Evolutionary conservation across 2,329 filamentous ascomycete species (phyloP), one percentile per base, ranked within the genome.

Genomic region (Clarireedia hainanense): DNA sequence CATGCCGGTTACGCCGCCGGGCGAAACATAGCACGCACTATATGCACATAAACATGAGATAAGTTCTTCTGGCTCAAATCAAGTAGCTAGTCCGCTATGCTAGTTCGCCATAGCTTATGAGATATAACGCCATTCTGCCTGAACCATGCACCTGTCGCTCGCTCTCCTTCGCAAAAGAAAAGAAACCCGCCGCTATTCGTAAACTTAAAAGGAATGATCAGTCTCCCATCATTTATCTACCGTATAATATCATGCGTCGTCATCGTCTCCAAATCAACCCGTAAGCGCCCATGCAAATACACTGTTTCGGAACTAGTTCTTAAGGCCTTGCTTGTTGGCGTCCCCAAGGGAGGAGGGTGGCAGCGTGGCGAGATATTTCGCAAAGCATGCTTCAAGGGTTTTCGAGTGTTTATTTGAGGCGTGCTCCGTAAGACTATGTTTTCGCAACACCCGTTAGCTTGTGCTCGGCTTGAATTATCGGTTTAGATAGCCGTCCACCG

Each of bases 401-500:
- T 89, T 89, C 75, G 74, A 84, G 75, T 91, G 88, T 77, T 89
- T 90, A 74, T 89, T 89, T 61, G 73, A 69, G 60, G 87, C 85
- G 71, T 91, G 88, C 67, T 86, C 81, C 57, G 77, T 80, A 60
- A 90, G 80, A 60, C 80, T 84, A 61, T 43, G 34, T 5, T 23
- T 48, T 24, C 15, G 2, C 39, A 49, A 9, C 23, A 9, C 36
- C n/a, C 6, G 23, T 54, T 39, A 54, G 52, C 47, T 30, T 34
- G 30, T 12, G 30, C 12, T 12, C 30, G 30, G 10, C 30, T 34
- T 12, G 5, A 34, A 34, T 12, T 34, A 34, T 34, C 30, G 9
- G 5, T 10, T 4, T 14, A 20, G n/a, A 42, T 24, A 40, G 2
- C 26, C 12, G 23, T 10, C 14, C 26, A 42, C 27, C 6, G 52